Conservation (phyloP, 2,329 filamentous ascomycete species). For the Hypoxylon sp. region DNA sequence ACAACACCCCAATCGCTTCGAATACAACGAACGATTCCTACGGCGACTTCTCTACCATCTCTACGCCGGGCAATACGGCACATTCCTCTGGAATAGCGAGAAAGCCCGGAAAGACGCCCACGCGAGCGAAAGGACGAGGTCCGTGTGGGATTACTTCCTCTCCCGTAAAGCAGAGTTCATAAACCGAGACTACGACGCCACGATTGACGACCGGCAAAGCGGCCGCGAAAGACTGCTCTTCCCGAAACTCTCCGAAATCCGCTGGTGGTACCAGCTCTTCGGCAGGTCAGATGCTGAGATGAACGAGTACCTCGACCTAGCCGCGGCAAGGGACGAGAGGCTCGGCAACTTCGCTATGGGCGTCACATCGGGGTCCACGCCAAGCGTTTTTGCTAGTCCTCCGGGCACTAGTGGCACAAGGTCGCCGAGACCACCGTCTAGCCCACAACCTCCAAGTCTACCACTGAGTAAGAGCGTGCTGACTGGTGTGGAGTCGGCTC, state of each 20-base stretch:
- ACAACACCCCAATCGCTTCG: slow-evolving; percentile 90
- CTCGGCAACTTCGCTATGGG: slow-evolving; percentile 53
- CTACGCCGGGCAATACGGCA: slow-evolving; percentile 96
- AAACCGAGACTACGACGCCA: slow-evolving; percentile 82
- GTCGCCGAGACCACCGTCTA: slow-evolving; percentile 52
- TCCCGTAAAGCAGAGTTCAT: slow-evolving; percentile 84
- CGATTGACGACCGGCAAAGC: slow-evolving; percentile 82
- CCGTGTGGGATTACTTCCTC: slow-evolving; percentile 97
- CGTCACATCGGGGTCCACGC: slow-evolving; percentile 38
- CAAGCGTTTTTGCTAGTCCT: slow-evolving; percentile 48
- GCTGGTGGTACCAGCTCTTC: slow-evolving; percentile 95
- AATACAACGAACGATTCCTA: slow-evolving; percentile 96
- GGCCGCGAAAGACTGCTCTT: slow-evolving; percentile 89
- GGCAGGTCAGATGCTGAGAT: slow-evolving; percentile 91
- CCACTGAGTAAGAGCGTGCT: slow-evolving; percentile 68
- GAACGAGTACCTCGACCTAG: slow-evolving; percentile 78
- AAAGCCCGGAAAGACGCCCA: slow-evolving; percentile 83
- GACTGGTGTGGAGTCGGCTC: slow-evolving; percentile 70
- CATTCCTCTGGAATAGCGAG: slow-evolving; percentile 95
- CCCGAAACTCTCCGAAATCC: slow-evolving; percentile 80
- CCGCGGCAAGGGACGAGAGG: slow-evolving; percentile 64
- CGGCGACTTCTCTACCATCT: slow-evolving; percentile 91
- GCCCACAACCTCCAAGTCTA: slow-evolving; percentile 59
- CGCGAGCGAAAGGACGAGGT: slow-evolving; percentile 80
- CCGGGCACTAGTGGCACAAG: slow-evolving; percentile 45